Base-by-base conservation (phyloP, 208 protist genomes). In the Leishmania tropica region DNA sequence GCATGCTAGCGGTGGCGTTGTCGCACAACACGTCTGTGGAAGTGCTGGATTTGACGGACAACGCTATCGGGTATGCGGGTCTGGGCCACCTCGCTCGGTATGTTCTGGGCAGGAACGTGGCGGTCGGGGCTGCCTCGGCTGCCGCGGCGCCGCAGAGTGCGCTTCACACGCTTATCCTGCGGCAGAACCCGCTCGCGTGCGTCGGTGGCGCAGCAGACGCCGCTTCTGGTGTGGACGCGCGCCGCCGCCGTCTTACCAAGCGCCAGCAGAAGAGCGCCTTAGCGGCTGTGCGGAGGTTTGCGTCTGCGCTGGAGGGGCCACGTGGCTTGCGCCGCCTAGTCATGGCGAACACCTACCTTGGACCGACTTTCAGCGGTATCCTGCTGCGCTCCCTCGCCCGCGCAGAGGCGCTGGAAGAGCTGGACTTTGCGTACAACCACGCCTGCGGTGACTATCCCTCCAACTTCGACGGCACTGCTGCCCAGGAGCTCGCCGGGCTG, bases 1-100 rank as follows among this genome's bases (percentile, higher is more conserved):
- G 88, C 51, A 96, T 98, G 88, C 68, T 98, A 35, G 94, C 94
- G 60, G 89, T 90, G 35, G 93, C 94, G 13, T 84, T 98, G 47
- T 74, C 87, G 40, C 79, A 82, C 62, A 98, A 98, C 79, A 83
- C 83, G 56, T 94, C 91, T 10, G 58, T 98, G 73, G 81, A 89
- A 62, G 85, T 95, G 58, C 79, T 98, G 19, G 92, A 98, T 78
- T 83, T 97, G 28, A 93, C 90, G 4, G 95, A 94, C 62, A 96
- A 96, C 81, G 76, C 79, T 37, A 95, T 98, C 70, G 91, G 90
- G 48, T 92, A 87, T 65, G 79, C 76, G 51, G 95, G 95, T 3
- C 87, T 98, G 60, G 85, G 88, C 70, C 88, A 93, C 77, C 87
- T 98, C 56, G 85, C 93, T 15, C 90, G 88, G 35, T 87, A 95